Percentiles rank a stretch among this genome's conserved stretches.
Evolutionary conservation across 768 basidiomycete species (phyloP).

Genomic region (Candolleomyces eurysporus): DNA sequence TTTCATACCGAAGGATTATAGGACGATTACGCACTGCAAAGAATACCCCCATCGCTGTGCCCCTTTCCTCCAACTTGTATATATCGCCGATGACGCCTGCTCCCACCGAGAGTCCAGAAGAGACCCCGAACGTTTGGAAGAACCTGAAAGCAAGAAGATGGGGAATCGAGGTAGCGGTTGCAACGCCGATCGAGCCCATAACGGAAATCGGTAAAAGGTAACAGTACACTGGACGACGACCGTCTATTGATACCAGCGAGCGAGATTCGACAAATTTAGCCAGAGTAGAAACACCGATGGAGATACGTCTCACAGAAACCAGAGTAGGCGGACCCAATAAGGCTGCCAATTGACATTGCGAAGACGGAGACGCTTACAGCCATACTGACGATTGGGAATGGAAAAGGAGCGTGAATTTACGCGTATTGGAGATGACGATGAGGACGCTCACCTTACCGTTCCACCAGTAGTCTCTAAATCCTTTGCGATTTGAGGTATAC

Average conservation of each 20-base stretch:
- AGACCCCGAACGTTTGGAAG: conserved; percentile 63
- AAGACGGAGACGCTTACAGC: conserved; percentile 35
- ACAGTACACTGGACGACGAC: conserved; percentile 60
- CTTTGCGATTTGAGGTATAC: conserved; percentile 66
- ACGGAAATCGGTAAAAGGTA: conserved; percentile 56
- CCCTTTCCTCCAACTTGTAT: conserved; percentile 61
- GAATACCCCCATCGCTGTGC: conserved; percentile 57
- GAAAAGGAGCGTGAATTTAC: not conserved
- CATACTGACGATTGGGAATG: conserved; percentile 17
- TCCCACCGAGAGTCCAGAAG: conserved; percentile 53
- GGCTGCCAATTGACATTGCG: conserved; percentile 28
- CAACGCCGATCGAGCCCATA: conserved; percentile 60
- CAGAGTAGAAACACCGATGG: not conserved
- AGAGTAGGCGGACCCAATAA: conserved; percentile 34
- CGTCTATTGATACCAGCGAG: conserved; percentile 41
- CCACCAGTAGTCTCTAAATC: conserved; percentile 60
- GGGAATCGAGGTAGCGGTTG: conserved; percentile 38
- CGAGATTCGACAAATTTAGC: not conserved
- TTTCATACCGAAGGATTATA: not conserved
- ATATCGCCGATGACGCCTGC: conserved; percentile 66
- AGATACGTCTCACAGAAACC: conserved; percentile 31
- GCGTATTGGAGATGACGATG: not conserved
- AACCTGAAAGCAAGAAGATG: conserved; percentile 60
- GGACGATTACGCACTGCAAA: conserved; percentile 38
- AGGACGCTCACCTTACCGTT: conserved; percentile 49